phyloP scores from a whole-genome alignment of 352 stramenopile species.

The Peronospora tabacina region DNA sequence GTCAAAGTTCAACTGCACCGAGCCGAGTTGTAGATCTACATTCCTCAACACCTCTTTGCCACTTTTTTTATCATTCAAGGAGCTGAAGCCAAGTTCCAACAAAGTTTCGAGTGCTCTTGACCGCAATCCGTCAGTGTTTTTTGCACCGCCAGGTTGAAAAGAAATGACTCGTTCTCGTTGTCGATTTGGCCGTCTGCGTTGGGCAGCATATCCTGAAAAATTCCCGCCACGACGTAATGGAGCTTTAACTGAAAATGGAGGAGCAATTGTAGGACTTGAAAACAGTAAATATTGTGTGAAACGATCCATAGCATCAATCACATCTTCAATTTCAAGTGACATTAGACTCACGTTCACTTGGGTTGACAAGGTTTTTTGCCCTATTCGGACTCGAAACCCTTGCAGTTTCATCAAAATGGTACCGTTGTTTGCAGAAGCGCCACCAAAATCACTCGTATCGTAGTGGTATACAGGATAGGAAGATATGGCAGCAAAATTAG shows the following conservation, averaged over 20 bases:
- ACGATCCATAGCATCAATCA: slow-evolving; percentile 47
- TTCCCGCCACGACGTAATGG: slow-evolving; percentile 39
- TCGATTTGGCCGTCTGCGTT: slow-evolving; percentile 28
- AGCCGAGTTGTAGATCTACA: slow-evolving; percentile 64
- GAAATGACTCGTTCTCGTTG: slow-evolving; percentile 65
- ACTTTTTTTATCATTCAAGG: slow-evolving; percentile 49
- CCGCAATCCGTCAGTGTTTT: slow-evolving; percentile 11
- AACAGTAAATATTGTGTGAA: slow-evolving; percentile 73
- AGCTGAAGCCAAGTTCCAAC: slow-evolving; percentile 55
- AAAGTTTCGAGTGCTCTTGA: slow-evolving; percentile 39
- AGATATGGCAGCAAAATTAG: slow-evolving; percentile 32
- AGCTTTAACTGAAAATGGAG: slow-evolving; percentile 53
- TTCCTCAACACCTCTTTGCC: slow-evolving; percentile 46
- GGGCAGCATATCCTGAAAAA: slow-evolving; percentile 21
- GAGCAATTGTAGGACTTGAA: slow-evolving; percentile 58
- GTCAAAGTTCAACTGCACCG: slow-evolving; percentile 79
- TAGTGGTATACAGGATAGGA: slow-evolving; percentile 53
- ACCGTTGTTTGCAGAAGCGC: slow-evolving; percentile 52
- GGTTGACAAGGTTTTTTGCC: slow-evolving; percentile 75
- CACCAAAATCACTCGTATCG: slow-evolving; percentile 50
- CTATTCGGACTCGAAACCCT: slow-evolving; percentile 70
- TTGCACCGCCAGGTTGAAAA: slow-evolving; percentile 31
- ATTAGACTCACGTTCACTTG: slow-evolving; percentile 59
- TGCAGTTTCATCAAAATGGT: slow-evolving; percentile 72
- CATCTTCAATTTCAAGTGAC: slow-evolving; percentile 76